phyloP scores from a whole-genome alignment of 495 filamentous ascomycete genomes.

The Barbatosphaeria neglecta region DNA sequence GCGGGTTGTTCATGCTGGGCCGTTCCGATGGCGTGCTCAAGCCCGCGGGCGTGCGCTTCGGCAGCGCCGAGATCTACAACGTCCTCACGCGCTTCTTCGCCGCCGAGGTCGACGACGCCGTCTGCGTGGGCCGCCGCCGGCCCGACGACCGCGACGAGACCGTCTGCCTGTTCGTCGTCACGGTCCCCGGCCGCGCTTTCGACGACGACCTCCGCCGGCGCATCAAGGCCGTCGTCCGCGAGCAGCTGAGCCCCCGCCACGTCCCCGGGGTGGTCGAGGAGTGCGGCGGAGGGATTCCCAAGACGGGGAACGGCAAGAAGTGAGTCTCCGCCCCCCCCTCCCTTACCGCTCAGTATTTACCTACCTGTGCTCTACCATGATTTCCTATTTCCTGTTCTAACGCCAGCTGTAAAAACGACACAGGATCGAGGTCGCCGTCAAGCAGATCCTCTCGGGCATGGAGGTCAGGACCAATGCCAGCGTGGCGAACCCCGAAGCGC shows the following conservation, averaged over 20 bases:
- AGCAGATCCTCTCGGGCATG: constrained; percentile 83
- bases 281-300: constrained; percentile 63
- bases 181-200: constrained; percentile 44
- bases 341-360: too few relatives aligned
- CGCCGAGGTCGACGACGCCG: constrained; percentile 63
- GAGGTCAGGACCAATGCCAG: constrained; percentile 76
- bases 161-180: constrained; percentile 75
- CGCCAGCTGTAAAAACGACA: background rate
- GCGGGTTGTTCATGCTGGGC: constrained; percentile 74
- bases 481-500: constrained; percentile 71
- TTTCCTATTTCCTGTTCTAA: background rate
- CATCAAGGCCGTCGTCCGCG: constrained; percentile 53
- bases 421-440: constrained; percentile 79
- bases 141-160: constrained; percentile 69
- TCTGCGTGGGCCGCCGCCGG: constrained; percentile 70
- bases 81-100: constrained; percentile 72
- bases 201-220: constrained; percentile 37
- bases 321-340: too few relatives aligned
- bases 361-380: too few relatives aligned
- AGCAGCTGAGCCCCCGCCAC: constrained; percentile 73
- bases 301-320: constrained; percentile 90
- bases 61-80: constrained; percentile 83
- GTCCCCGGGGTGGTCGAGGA: constrained; percentile 73
- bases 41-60: constrained; percentile 67
- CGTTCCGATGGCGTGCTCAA: constrained; percentile 71